These are phyloP conservation scores for Trametopsis cervina DNA, from an alignment of 768 basidiomycete genomes.

Conservation along the genomic window DNA sequence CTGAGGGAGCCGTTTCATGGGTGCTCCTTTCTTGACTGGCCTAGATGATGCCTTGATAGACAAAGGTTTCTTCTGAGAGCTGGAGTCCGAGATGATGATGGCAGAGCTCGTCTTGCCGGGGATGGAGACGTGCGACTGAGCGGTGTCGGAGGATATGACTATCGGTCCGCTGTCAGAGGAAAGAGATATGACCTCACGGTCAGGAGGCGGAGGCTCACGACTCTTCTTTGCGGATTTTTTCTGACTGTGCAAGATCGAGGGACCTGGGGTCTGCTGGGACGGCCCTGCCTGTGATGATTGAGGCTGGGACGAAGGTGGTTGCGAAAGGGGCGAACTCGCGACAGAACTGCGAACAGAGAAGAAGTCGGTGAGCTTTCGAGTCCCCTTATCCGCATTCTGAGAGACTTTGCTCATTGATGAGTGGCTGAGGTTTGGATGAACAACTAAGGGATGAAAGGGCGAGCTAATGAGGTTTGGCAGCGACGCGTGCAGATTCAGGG, in stretches of 20 bases:
- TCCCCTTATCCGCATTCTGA: constrained; percentile 12
- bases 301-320: constrained; percentile 11
- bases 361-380: constrained; percentile 37
- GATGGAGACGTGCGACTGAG: constrained; percentile 8
- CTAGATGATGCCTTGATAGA: neutral
- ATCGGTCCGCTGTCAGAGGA: constrained; percentile 19
- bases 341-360: constrained; percentile 28
- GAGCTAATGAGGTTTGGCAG: neutral
- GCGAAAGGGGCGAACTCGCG: constrained; percentile 19
- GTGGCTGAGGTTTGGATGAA: too few species aligned
- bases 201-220: constrained; percentile 10
- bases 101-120: constrained; percentile 7
- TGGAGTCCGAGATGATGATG: constrained; percentile 1
- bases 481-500: too few species aligned
- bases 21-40: neutral
- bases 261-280: constrained; percentile 1
- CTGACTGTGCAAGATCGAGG: constrained; percentile 12
- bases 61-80: neutral
- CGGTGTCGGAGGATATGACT: constrained; percentile 16
- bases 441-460: constrained; percentile 1
- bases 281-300: constrained; percentile 1
- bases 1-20: neutral
- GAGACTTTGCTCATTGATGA: constrained; percentile 9
- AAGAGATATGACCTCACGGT: constrained; percentile 20
- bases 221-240: constrained; percentile 6